A percentile compares a stretch with the other conserved stretches of the same genome.
These are phyloP conservation scores for Fagopyrum homotropicum DNA, from an alignment of 148 eudicot species.

Conservation along the genomic window DNA sequence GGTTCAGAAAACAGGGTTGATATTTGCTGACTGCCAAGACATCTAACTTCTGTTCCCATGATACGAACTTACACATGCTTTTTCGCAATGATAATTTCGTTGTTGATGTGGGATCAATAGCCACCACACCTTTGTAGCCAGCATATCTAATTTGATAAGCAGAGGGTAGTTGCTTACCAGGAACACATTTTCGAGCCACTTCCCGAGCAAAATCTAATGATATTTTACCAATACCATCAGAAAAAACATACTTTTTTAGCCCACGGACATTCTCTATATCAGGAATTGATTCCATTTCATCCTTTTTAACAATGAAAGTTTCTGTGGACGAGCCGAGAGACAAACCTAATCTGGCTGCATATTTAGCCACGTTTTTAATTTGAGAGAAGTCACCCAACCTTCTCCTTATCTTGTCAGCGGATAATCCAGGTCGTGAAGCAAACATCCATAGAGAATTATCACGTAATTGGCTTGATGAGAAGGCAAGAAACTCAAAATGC, in stretches of 20 bases:
- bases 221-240: conserved; percentile 94
- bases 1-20: conserved; percentile 82
- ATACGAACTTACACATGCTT: conserved; percentile 76
- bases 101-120: conserved; percentile 58
- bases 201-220: conserved; percentile 67
- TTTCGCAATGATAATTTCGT: conserved; percentile 55
- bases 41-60: conserved; percentile 51
- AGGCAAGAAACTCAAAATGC: conserved; percentile 86
- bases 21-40: conserved; percentile 75
- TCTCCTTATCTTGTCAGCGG: conserved; percentile 52
- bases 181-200: conserved; percentile 66
- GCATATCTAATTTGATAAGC: conserved; percentile 88
- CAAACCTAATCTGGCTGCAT: conserved; percentile 98
- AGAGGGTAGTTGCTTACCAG: conserved; percentile 43
- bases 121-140: conserved; percentile 92
- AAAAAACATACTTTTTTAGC: conserved; percentile 43
- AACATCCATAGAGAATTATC: conserved; percentile 95
- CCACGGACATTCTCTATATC: conserved; percentile 33
- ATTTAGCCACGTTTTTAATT: conserved; percentile 82
- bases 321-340: conserved; percentile 86
- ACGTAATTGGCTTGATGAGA: conserved; percentile 81
- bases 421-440: conserved; percentile 59
- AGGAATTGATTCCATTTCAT: conserved; percentile 53
- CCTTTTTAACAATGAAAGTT: conserved; percentile 46
- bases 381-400: conserved; percentile 80